phyloP scores from a whole-genome alignment of 352 stramenopile species.

The Globisporangium ultimum region DNA sequence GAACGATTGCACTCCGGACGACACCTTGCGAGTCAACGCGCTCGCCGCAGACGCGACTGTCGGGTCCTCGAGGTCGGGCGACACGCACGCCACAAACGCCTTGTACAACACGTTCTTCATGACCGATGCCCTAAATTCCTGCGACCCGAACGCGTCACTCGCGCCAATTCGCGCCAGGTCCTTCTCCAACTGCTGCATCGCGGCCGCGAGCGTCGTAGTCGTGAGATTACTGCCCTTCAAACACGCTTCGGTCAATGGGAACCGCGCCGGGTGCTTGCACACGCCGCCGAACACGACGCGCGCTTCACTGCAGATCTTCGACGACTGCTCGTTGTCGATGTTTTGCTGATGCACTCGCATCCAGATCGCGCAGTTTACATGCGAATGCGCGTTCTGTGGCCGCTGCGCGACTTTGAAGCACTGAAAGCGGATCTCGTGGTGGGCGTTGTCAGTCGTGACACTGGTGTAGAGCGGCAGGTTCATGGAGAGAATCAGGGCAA shows the following conservation, averaged over 20 bases:
- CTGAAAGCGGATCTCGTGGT: constrained; percentile 12
- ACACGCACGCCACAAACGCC: constrained; percentile 78
- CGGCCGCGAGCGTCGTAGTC: constrained; percentile 67
- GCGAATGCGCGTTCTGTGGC: constrained; percentile 48
- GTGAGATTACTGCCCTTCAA: constrained; percentile 81
- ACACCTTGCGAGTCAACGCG: constrained; percentile 28
- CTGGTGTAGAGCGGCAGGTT: constrained; percentile 35
- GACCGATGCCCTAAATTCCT: constrained; percentile 17
- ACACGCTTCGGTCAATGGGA: constrained; percentile 41
- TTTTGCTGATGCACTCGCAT: constrained; percentile 16
- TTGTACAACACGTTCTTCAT: constrained; percentile 91
- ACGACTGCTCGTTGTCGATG: constrained; percentile 26
- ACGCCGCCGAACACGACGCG: constrained; percentile 70
- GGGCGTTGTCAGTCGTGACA: constrained; percentile 6
- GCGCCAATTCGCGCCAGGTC: constrained; percentile 73
- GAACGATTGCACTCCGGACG: constrained; percentile 54
- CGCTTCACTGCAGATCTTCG: constrained; percentile 57
- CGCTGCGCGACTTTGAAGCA: constrained; percentile 57
- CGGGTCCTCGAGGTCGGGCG: constrained; percentile 11
- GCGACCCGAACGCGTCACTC: constrained; percentile 27
- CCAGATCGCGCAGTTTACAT: constrained; percentile 50
- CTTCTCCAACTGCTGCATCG: constrained; percentile 71
- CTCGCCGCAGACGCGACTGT: constrained; percentile 18
- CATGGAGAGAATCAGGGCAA: constrained; percentile 28
- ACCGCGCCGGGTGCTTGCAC: constrained; percentile 56